phyloP scores from a whole-genome alignment of 306 rosid species.

The Gillenia trifoliata region DNA sequence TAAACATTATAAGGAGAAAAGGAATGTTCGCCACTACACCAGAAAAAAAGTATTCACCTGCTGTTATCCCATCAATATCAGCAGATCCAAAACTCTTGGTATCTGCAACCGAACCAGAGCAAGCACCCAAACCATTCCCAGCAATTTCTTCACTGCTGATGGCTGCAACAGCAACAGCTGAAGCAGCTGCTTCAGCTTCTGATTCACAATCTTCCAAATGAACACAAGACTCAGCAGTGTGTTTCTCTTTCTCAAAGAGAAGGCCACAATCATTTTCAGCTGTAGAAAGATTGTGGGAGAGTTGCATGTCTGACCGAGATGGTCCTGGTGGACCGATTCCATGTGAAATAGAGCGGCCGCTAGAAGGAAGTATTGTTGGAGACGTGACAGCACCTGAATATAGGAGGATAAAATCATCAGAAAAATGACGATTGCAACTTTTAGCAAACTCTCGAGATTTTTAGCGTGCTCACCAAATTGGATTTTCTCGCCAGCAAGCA shows the following conservation, averaged over 20 bases:
- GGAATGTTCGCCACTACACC: not conserved
- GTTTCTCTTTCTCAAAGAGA: slow-evolving; percentile 74
- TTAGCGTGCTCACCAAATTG: slow-evolving; percentile 75
- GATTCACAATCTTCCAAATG: slow-evolving; percentile 82
- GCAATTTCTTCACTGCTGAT: slow-evolving; percentile 81
- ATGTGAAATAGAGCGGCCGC: slow-evolving; percentile 48
- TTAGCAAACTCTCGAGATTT: not conserved
- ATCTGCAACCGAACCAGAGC: slow-evolving; percentile 59
- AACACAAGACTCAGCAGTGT: slow-evolving; percentile 44
- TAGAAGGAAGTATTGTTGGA: slow-evolving; percentile 76
- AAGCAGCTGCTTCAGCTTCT: slow-evolving; percentile 96
- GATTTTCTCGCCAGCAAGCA: slow-evolving; percentile 98
- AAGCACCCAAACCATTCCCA: slow-evolving; percentile 51
- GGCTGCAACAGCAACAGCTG: slow-evolving; percentile 97
- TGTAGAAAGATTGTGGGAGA: slow-evolving; percentile 54
- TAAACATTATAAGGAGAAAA: not conserved
- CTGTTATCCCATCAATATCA: slow-evolving; percentile 51
- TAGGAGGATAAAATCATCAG: slow-evolving; percentile 10
- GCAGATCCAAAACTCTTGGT: slow-evolving; percentile 49
- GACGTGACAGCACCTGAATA: slow-evolving; percentile 90
- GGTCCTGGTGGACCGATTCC: slow-evolving; percentile 68
- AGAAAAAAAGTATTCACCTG: slow-evolving; percentile 31
- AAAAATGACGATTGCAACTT: slow-evolving; percentile 12
- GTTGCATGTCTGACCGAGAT: slow-evolving; percentile 56
- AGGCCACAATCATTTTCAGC: slow-evolving; percentile 58